These are phyloP conservation scores for Paecilomyces formosus DNA, from an alignment of 2,329 filamentous ascomycete species.

Conservation along the genomic window DNA sequence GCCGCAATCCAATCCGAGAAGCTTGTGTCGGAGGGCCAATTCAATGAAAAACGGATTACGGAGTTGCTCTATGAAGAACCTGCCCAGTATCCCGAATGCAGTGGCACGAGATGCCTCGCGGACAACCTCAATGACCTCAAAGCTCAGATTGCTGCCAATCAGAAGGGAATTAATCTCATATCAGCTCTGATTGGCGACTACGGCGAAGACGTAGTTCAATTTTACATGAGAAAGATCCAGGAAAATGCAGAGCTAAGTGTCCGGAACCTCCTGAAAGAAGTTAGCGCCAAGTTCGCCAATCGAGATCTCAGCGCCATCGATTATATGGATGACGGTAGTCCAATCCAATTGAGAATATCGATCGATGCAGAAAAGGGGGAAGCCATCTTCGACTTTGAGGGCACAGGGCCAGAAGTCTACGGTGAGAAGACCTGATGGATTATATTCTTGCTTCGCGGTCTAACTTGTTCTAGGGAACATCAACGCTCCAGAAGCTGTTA, in stretches of 20 bases:
- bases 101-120: constrained; percentile 64
- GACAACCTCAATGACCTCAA: constrained; percentile 80
- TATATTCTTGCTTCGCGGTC: neutral
- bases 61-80: constrained; percentile 64
- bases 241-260: constrained; percentile 69
- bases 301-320: constrained; percentile 62
- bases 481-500: constrained; percentile 71
- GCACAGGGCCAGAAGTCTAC: constrained; percentile 70
- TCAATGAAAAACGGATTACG: constrained; percentile 66
- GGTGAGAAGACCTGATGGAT: constrained; percentile 33
- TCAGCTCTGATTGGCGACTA: constrained; percentile 65
- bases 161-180: constrained; percentile 72
- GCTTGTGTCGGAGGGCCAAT: constrained; percentile 38
- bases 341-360: constrained; percentile 63
- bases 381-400: constrained; percentile 67
- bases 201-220: constrained; percentile 62
- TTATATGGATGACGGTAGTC: constrained; percentile 78
- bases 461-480: constrained; percentile 47
- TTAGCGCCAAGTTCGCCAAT: constrained; percentile 58
- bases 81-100: constrained; percentile 63
- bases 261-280: constrained; percentile 58
- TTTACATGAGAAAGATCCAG: constrained; percentile 74
- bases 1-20: constrained; percentile 56
- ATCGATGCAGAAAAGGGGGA: constrained; percentile 65
- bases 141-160: constrained; percentile 74